Evolutionary conservation across 2,329 filamentous ascomycete genomes (phyloP).

Genomic region (Plenodomus biglobosus): DNA sequence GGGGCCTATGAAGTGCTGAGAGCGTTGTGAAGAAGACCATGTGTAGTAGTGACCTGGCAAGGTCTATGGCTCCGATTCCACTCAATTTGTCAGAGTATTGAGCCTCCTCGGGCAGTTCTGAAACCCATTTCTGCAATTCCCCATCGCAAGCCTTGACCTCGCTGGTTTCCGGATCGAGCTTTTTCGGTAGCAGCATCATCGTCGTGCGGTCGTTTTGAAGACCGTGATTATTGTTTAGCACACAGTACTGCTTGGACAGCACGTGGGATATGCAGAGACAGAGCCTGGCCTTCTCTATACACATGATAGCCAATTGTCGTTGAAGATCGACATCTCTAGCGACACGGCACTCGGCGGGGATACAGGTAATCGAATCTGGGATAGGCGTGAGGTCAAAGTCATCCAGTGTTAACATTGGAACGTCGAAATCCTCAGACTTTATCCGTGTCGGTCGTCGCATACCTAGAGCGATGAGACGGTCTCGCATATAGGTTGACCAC

Average conservation of each 20-base stretch:
- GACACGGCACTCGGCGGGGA: conserved; percentile 70
- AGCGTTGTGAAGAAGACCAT: conserved; percentile 93
- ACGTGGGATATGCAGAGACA: conserved; percentile 89
- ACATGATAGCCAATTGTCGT: conserved; percentile 79
- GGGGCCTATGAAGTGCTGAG: conserved; percentile 86
- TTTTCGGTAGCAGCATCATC: conserved; percentile 92
- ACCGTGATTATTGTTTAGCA: conserved; percentile 79
- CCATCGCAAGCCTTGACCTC: conserved; percentile 78
- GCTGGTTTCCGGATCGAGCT: conserved; percentile 76
- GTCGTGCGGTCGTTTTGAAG: conserved; percentile 68
- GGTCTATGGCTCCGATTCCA: conserved; percentile 59
- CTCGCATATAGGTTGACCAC: conserved; percentile 97
- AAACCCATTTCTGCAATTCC: conserved; percentile 76
- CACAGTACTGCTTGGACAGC: conserved; percentile 87
- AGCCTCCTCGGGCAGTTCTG: conserved; percentile 69
- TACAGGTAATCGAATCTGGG: conserved; percentile 66
- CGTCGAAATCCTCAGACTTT: conserved; percentile 90
- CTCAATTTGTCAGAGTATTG: conserved; percentile 65
- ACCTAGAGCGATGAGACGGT: conserved; percentile 86
- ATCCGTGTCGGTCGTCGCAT: conserved; percentile 92
- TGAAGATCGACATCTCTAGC: conserved; percentile 73
- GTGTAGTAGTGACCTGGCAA: conserved; percentile 84
- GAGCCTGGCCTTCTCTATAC: conserved; percentile 86
- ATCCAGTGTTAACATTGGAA: conserved; percentile 80
- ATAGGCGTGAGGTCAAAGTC: conserved; percentile 80